Base-by-base conservation (phyloP, 2,329 filamentous ascomycete species). In the Colletotrichum cuscutae region DNA sequence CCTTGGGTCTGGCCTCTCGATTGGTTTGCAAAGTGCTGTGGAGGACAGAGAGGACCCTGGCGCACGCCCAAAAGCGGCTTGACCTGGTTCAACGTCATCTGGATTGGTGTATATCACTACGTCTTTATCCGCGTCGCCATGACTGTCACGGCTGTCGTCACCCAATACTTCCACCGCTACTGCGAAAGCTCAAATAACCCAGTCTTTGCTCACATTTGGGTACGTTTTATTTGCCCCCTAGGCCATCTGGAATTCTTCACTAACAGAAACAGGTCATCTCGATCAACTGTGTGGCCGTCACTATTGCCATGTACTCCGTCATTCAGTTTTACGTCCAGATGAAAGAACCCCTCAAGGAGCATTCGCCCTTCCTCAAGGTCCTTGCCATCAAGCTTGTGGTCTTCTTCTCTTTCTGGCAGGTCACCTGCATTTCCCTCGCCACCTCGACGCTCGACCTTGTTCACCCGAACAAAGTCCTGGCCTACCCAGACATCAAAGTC, bases 321-420 rank as follows among this genome's bases (percentile, higher is more conserved):
- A 91, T 97, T 75, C 94, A 97, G 77, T 97, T 97, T 81, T 97
- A 97, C 81, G 81, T 93, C 35, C 94, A 97, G 81, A 86, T 97
- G 58, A 91, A 90, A 75, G 83, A 87, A 1, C 89, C 94, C 71
- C 87, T 97, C 30, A 86, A 88, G 8, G 88, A 92, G 66, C 90
- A 97, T 79, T 87, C 85, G 22, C 93, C 94, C 0, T 93, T 96
- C 76, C 82, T 96, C 75, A 97, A 97, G 82, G 91, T 97, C 30
- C 80, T 95, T 24, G 93, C 94, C 78, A 97, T 98, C 83, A 97
- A 97, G 82, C 88, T 97, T 32, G 94, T 97, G 79, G 95, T 97
- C 78, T 97, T 97, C 86, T 88, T 98, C 76, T 95, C 92, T 46
- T 97, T 97, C 82, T 97, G 95, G 95, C 95, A 98, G 83, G 87